Evolutionary conservation across 192 early-diverging fungal species (phyloP).

Genomic region (Coemansia sp.): DNA sequence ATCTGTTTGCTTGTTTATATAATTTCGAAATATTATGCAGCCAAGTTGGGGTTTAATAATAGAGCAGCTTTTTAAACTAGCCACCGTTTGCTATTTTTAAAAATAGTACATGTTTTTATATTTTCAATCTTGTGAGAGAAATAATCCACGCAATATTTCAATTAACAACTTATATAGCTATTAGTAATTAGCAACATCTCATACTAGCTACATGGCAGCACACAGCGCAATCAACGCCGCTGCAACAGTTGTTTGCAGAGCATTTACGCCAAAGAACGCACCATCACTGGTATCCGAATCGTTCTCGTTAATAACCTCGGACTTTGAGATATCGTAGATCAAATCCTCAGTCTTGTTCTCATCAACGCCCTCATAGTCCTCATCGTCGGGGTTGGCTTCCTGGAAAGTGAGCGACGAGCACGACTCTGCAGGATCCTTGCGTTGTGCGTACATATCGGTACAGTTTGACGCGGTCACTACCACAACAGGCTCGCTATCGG

Average conservation of each 20-base stretch:
- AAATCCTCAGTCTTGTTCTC: conserved; percentile 45
- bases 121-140: too few relatives aligned
- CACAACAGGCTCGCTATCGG: conserved; percentile 56
- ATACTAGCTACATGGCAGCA: background rate
- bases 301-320: conserved; percentile 29
- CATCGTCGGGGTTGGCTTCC: conserved; percentile 36
- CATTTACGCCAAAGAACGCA: background rate
- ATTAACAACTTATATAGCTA: background rate
- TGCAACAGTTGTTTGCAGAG: background rate
- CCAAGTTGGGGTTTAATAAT: too few relatives aligned
- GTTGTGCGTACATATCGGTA: conserved; percentile 48
- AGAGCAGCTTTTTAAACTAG: too few relatives aligned
- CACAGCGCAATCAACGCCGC: background rate
- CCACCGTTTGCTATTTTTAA: too few relatives aligned
- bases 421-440: conserved; percentile 24
- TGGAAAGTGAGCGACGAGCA: conserved; percentile 45
- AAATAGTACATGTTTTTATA: too few relatives aligned
- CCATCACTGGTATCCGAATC: background rate
- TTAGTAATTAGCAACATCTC: background rate
- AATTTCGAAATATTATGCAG: too few relatives aligned
- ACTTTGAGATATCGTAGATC: conserved; percentile 46
- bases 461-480: conserved; percentile 57
- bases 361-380: conserved; percentile 39
- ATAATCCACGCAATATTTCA: too few relatives aligned
- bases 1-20: too few relatives aligned